Evolutionary conservation across 306 rosid species (phyloP).

Genomic region (Pyrus communis): DNA sequence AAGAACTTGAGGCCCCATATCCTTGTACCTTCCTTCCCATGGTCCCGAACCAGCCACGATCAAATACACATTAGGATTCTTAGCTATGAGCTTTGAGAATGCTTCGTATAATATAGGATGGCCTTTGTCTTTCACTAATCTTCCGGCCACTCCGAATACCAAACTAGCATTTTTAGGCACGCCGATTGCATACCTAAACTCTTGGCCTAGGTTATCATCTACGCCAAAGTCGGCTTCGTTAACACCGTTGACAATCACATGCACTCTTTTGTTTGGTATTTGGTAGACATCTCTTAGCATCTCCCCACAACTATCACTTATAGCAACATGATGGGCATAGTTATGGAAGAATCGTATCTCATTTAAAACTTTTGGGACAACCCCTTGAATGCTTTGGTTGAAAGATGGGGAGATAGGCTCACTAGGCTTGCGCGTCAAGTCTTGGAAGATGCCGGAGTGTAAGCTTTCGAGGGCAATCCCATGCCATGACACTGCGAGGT

Average conservation of each 20-base stretch:
- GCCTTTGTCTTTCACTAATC: slow-evolving; percentile 89
- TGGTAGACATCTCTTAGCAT: slow-evolving; percentile 85
- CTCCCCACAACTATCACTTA: slow-evolving; percentile 91
- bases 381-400: slow-evolving; percentile 55
- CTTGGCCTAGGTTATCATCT: slow-evolving; percentile 41
- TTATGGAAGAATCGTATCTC: slow-evolving; percentile 82
- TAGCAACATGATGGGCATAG: slow-evolving; percentile 80
- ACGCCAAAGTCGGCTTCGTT: slow-evolving; percentile 51
- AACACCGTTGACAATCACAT: slow-evolving; percentile 86
- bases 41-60: slow-evolving; percentile 93
- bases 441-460: slow-evolving; percentile 78
- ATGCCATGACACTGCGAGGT: slow-evolving; percentile 95
- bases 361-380: slow-evolving; percentile 65
- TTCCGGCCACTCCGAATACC: slow-evolving; percentile 88
- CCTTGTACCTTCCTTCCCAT: slow-evolving; percentile 70
- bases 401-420: slow-evolving; percentile 62
- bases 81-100: slow-evolving; percentile 42
- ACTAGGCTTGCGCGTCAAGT: slow-evolving; percentile 41
- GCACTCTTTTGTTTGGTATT: slow-evolving; percentile 68
- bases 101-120: slow-evolving; percentile 89
- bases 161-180: slow-evolving; percentile 59
- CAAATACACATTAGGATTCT: slow-evolving; percentile 49
- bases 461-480: slow-evolving; percentile 91
- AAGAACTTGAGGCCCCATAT: slow-evolving; percentile 61
- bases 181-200: slow-evolving; percentile 49